These are phyloP conservation scores for Lachnellula arida DNA, from an alignment of 2,329 filamentous ascomycete genomes.

Conservation along the genomic window DNA sequence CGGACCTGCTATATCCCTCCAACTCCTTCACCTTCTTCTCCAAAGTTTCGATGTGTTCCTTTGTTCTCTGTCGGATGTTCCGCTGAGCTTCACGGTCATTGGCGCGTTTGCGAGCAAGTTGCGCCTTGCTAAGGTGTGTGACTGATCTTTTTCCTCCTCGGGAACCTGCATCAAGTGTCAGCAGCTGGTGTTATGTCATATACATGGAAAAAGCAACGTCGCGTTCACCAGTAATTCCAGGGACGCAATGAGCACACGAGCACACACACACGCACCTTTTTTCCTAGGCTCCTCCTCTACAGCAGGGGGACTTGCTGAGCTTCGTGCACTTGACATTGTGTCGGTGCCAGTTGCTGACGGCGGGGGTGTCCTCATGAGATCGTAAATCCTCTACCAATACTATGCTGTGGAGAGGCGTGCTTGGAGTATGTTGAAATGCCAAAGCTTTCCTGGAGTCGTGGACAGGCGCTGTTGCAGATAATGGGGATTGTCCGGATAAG, in stretches of 20 bases:
- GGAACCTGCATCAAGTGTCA: slow-evolving; percentile 18
- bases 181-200: neutral
- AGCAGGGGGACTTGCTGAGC: slow-evolving; percentile 11
- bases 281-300: slow-evolving; percentile 15
- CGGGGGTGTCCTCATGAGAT: slow-evolving; percentile 1
- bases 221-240: neutral
- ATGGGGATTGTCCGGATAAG: neutral
- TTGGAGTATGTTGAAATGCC: neutral
- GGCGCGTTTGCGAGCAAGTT: slow-evolving; percentile 82
- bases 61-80: slow-evolving; percentile 80
- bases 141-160: slow-evolving; percentile 65
- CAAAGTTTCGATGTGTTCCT: slow-evolving; percentile 62
- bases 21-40: slow-evolving; percentile 30
- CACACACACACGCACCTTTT: slow-evolving; percentile 9
- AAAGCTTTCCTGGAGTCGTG: neutral
- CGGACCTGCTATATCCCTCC: slow-evolving; percentile 21
- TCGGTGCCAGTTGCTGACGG: slow-evolving; percentile 6
- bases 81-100: slow-evolving; percentile 90
- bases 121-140: slow-evolving; percentile 80
- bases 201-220: neutral
- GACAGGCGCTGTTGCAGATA: neutral
- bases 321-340: slow-evolving; percentile 11
- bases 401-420: neutral
- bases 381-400: slow-evolving; percentile 2
- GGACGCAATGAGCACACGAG: neutral